Evolutionary conservation across 2,329 filamentous ascomycete genomes (phyloP).

Genomic region (Eutypa lata): DNA sequence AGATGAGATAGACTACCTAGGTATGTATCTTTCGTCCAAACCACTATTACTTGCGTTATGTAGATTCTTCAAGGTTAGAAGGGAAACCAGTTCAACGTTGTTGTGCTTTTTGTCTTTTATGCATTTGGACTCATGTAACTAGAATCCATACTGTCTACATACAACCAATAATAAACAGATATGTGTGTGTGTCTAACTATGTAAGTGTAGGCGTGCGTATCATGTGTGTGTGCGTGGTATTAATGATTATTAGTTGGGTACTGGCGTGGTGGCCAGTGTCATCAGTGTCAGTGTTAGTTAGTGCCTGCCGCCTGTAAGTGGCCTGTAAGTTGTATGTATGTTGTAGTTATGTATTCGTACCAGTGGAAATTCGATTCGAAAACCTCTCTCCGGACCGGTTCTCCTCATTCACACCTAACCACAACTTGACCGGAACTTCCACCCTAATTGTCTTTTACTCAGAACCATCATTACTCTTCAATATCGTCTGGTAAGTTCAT

Average conservation of each 20-base stretch:
- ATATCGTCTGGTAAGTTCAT: slow-evolving; percentile 21
- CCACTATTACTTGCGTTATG: neutral
- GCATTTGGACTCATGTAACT: neutral
- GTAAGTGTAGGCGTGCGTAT: neutral
- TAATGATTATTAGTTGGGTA: neutral
- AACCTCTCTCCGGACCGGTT: neutral
- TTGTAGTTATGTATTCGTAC: too few species aligned
- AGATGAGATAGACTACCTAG: too few species aligned
- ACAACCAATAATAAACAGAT: neutral
- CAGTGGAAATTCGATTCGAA: neutral
- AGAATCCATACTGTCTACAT: neutral
- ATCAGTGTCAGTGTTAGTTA: neutral
- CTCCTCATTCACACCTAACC: slow-evolving; percentile 28
- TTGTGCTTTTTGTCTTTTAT: neutral
- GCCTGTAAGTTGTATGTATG: neutral
- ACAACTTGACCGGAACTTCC: slow-evolving; percentile 13
- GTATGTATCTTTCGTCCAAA: too few species aligned
- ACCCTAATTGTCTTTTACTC: slow-evolving; percentile 14
- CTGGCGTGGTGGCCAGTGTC: neutral
- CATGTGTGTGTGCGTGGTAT: neutral
- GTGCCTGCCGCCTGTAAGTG: neutral
- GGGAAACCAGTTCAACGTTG: neutral
- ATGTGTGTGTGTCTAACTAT: neutral
- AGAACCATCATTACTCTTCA: slow-evolving; percentile 21
- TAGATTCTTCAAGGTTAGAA: neutral